These are phyloP conservation scores for Zarea fungicola DNA, from an alignment of 2,329 filamentous ascomycete genomes.

Conservation along the genomic window DNA sequence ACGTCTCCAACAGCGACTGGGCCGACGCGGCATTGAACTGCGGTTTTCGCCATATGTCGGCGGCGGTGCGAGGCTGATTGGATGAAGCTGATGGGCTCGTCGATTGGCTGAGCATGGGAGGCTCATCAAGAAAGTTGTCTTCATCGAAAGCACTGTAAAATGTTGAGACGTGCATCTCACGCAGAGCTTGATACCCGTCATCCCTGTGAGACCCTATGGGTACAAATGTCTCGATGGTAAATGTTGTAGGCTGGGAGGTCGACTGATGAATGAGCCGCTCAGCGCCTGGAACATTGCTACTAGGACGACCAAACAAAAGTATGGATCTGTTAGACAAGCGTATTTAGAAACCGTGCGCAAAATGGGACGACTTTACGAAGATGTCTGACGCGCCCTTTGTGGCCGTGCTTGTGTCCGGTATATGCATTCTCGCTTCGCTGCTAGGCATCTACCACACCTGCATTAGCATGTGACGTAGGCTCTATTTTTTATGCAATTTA, in stretches of 20 bases:
- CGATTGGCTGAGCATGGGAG: background rate
- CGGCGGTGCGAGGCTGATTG: constrained; percentile 4
- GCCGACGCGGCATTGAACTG: constrained; percentile 9
- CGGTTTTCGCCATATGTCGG: constrained; percentile 12
- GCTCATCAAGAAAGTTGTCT: background rate
- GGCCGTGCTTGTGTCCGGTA: constrained; percentile 12
- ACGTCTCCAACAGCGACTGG: background rate
- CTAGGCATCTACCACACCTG: constrained; percentile 10
- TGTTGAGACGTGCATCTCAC: background rate
- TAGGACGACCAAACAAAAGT: background rate
- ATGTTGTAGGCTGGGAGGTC: background rate
- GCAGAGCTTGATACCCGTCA: constrained; percentile 5
- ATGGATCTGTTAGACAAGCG: too few species aligned
- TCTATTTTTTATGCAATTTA: too few species aligned
- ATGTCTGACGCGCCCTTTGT: constrained; percentile 2
- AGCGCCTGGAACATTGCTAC: background rate
- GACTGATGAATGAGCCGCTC: background rate
- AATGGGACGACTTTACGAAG: constrained; percentile 1
- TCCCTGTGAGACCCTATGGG: background rate
- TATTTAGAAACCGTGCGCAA: background rate
- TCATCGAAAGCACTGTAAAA: constrained; percentile 1
- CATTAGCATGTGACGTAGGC: background rate
- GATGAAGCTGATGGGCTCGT: constrained; percentile 2
- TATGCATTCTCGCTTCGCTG: constrained; percentile 14
- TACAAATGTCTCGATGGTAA: constrained; percentile 6